Conservation (phyloP, 2,329 filamentous ascomycete species). For the Ascochyta rabiei region DNA sequence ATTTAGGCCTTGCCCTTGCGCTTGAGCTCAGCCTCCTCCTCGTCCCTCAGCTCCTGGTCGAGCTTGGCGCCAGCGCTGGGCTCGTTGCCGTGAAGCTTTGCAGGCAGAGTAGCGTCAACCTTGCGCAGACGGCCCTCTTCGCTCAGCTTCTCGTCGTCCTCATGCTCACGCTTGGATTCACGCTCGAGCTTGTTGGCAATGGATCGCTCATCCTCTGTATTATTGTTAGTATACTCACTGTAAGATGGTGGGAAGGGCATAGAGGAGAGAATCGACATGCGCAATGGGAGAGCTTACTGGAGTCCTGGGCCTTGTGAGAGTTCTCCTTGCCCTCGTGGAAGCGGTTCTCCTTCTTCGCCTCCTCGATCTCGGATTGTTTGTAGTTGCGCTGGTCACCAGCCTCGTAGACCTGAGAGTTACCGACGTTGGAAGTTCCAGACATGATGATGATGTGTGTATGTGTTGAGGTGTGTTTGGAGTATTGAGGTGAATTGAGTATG, state of each 20-base stretch:
- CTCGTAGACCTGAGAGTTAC: conserved; percentile 71
- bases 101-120: conserved; percentile 65
- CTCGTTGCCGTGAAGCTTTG: conserved; percentile 72
- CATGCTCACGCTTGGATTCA: conserved; percentile 61
- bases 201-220: conserved; percentile 68
- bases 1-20: conserved; percentile 60
- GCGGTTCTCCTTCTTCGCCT: conserved; percentile 60
- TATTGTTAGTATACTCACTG: conserved; percentile 35
- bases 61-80: conserved; percentile 74
- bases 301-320: conserved; percentile 72
- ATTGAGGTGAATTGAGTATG: not conserved
- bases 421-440: conserved; percentile 69
- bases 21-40: conserved; percentile 69
- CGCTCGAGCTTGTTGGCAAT: conserved; percentile 74
- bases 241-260: not conserved
- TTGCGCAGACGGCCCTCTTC: conserved; percentile 52
- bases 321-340: conserved; percentile 75
- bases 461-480: conserved; percentile 1
- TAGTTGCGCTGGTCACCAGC: conserved; percentile 75
- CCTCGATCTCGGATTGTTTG: conserved; percentile 59
- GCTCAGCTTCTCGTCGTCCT: conserved; percentile 39
- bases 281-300: conserved; percentile 64
- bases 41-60: conserved; percentile 70
- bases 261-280: not conserved
- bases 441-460: conserved; percentile 48